Evolutionary conservation across 2,329 filamentous ascomycete species (phyloP).

Genomic region (Ophiosphaerella narmari): DNA sequence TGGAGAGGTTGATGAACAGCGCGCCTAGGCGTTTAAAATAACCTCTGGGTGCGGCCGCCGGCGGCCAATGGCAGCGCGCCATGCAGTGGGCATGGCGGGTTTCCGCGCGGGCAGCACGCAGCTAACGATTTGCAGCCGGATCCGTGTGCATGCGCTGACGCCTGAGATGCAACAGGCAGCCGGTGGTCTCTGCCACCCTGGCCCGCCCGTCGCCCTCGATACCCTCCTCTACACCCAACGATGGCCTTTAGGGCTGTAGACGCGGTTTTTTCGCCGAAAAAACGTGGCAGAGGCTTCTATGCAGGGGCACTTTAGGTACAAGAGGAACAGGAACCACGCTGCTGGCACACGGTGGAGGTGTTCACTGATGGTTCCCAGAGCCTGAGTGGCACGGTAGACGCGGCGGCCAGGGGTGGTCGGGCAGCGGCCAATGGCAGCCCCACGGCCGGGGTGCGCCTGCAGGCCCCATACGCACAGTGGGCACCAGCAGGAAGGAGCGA

Average conservation of each 20-base stretch:
- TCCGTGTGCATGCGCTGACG: constrained; percentile 28
- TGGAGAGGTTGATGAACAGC: constrained; percentile 1
- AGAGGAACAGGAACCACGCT: constrained; percentile 32
- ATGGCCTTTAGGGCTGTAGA: constrained; percentile 36
- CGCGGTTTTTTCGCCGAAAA: constrained; percentile 38
- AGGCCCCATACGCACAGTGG: constrained; percentile 4
- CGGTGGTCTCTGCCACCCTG: constrained; percentile 20
- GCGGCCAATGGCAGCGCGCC: neutral
- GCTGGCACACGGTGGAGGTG: constrained; percentile 24
- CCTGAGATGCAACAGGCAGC: constrained; percentile 24
- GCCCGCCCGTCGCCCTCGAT: constrained; percentile 12
- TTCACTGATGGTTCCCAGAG: constrained; percentile 21
- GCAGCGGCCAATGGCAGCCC: constrained; percentile 16
- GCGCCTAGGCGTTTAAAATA: constrained; percentile 29
- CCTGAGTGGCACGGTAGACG: constrained; percentile 26
- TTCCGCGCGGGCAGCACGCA: constrained; percentile 26
- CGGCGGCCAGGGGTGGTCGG: constrained; percentile 24
- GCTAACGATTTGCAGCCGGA: constrained; percentile 27
- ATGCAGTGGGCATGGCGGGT: constrained; percentile 1
- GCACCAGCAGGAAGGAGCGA: constrained; percentile 20
- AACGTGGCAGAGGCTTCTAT: constrained; percentile 33
- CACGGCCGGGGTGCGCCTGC: constrained; percentile 4
- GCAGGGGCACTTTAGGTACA: constrained; percentile 27
- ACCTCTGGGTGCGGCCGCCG: constrained; percentile 10
- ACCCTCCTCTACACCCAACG: constrained; percentile 31